Conservation (phyloP, 305 asterid species). For the Solanum hybrid region DNA sequence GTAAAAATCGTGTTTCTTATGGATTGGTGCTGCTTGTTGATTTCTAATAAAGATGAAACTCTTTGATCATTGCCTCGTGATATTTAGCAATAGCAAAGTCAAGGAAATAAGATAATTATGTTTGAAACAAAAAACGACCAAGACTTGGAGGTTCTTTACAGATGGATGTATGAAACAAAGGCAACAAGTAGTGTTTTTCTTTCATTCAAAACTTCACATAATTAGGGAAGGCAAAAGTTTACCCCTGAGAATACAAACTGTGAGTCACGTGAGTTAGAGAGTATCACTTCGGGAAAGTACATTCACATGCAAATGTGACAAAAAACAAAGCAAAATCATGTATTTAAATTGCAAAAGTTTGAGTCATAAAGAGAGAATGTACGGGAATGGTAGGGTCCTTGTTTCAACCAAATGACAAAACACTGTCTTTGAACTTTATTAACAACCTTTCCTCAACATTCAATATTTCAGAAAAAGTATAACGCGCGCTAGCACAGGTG, state of each 20-base stretch:
- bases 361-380: constrained; percentile 7
- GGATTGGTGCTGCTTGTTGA: neutral
- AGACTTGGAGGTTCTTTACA: neutral
- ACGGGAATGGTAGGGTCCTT: constrained; percentile 4
- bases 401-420: neutral
- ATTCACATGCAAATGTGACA: constrained; percentile 54
- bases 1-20: neutral
- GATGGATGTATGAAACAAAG: neutral
- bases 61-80: neutral
- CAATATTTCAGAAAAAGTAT: neutral
- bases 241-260: neutral
- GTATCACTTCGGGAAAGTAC: constrained; percentile 46
- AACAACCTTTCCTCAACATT: neutral
- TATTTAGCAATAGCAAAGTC: neutral
- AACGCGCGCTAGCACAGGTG: neutral
- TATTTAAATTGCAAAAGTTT: constrained; percentile 27
- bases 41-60: neutral
- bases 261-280: constrained; percentile 38
- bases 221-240: neutral
- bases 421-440: neutral
- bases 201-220: neutral
- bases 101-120: neutral
- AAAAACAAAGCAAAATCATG: constrained; percentile 24
- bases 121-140: neutral
- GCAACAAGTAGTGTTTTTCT: neutral